A percentile compares a stretch with the other conserved stretches of the same genome.
These are phyloP conservation scores for Alternaria angustiovoidea DNA, from an alignment of 2,329 filamentous ascomycete species.

Conservation along the genomic window DNA sequence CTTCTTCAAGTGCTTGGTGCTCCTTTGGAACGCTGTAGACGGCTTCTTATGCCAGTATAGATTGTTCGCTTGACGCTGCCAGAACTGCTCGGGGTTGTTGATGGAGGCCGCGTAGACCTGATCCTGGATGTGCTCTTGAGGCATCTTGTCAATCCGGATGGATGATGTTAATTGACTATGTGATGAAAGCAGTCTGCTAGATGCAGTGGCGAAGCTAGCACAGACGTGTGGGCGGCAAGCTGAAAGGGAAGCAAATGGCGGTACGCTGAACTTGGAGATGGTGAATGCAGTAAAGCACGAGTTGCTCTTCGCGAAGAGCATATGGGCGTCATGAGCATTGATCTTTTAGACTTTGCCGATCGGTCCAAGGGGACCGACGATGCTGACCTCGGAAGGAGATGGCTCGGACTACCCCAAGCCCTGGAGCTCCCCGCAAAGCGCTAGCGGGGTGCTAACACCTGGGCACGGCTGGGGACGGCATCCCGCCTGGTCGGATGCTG, in stretches of 20 bases:
- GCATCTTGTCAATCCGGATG: slow-evolving; percentile 3
- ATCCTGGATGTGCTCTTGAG: slow-evolving; percentile 54
- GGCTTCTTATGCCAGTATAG: slow-evolving; percentile 85
- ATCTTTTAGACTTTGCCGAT: slow-evolving; percentile 5
- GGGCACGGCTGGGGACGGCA: slow-evolving; percentile 1
- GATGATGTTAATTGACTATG: not conserved
- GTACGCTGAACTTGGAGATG: not conserved
- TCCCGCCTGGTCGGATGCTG: not conserved
- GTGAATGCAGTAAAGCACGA: not conserved
- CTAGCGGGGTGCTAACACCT: slow-evolving; percentile 14
- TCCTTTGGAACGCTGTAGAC: slow-evolving; percentile 65
- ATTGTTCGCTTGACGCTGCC: slow-evolving; percentile 75
- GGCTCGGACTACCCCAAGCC: slow-evolving; percentile 7
- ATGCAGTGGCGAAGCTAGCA: not conserved
- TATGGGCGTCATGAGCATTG: not conserved
- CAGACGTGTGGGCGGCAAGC: not conserved
- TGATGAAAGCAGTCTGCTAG: not conserved
- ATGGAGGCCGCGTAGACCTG: slow-evolving; percentile 66
- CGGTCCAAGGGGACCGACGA: slow-evolving; percentile 14
- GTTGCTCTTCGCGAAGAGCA: not conserved
- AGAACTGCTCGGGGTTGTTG: slow-evolving; percentile 75
- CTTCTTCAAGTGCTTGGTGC: slow-evolving; percentile 68
- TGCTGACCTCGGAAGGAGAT: slow-evolving; percentile 15
- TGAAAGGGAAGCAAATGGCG: not conserved
- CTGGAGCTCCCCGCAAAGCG: slow-evolving; percentile 8